These are phyloP conservation scores for Salix caprea DNA, from an alignment of 345 rosid genomes.

Conservation along the genomic window DNA sequence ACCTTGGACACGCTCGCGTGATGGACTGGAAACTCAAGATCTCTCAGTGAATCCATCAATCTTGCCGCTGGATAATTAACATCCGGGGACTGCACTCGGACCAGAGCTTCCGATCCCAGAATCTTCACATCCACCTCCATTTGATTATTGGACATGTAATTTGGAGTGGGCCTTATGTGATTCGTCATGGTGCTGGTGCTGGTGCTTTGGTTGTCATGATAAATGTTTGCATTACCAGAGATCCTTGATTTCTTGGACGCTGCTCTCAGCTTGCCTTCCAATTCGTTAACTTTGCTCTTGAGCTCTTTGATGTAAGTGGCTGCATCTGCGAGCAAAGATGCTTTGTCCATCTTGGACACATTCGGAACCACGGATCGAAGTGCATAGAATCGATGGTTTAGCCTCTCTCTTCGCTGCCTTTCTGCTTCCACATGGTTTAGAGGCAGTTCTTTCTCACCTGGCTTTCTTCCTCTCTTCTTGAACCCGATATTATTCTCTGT, in stretches of 20 bases:
- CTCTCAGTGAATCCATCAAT: conserved; percentile 41
- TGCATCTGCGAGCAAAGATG: conserved; percentile 67
- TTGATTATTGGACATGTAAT: not conserved
- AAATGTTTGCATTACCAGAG: not conserved
- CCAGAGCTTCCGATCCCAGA: conserved; percentile 47
- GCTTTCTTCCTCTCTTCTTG: conserved; percentile 39
- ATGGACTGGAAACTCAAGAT: conserved; percentile 39
- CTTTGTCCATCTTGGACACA: conserved; percentile 90
- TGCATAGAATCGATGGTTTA: conserved; percentile 69
- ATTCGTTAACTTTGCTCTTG: conserved; percentile 38
- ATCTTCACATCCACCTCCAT: conserved; percentile 51
- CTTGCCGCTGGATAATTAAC: conserved; percentile 43
- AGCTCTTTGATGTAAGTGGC: conserved; percentile 70
- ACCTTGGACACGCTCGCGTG: conserved; percentile 47
- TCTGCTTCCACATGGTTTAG: conserved; percentile 75
- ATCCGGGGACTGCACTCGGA: conserved; percentile 39
- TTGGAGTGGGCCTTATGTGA: conserved; percentile 1
- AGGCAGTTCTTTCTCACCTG: conserved; percentile 35
- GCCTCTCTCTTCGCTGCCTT: conserved; percentile 75
- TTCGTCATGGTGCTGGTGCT: not conserved
- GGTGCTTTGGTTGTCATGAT: conserved; percentile 1
- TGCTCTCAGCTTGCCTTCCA: conserved; percentile 34
- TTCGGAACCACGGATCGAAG: conserved; percentile 84
- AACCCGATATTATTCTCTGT: conserved; percentile 2
- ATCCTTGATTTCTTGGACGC: conserved; percentile 9